Conservation (phyloP, 1,139 yeast species). For the Sugiyamaella paludigena region DNA sequence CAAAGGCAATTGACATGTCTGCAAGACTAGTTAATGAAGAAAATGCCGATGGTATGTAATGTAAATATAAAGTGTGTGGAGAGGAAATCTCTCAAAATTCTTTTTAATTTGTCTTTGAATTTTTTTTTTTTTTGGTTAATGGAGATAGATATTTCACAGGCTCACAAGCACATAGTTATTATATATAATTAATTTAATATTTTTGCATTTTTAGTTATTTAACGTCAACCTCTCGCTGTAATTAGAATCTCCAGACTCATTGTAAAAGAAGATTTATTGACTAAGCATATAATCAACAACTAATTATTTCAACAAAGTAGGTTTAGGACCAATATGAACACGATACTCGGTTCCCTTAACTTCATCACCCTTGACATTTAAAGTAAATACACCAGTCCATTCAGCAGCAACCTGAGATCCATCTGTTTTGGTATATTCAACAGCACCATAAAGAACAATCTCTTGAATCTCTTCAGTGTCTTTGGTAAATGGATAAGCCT, state of each 20-base stretch:
- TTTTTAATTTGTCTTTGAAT: too few species aligned
- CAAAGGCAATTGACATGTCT: slow-evolving; percentile 10
- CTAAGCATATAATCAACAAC: too few species aligned
- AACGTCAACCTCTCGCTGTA: too few species aligned
- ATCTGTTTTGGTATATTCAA: slow-evolving; percentile 7
- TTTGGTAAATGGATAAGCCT: slow-evolving; percentile 12
- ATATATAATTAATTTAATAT: too few species aligned
- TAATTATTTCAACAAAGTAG: too few species aligned
- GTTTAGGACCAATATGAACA: slow-evolving; percentile 4
- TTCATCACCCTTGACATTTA: slow-evolving; percentile 1
- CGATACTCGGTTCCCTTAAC: slow-evolving; percentile 5
- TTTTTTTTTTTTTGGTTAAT: background rate
- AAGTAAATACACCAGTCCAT: slow-evolving; percentile 9
- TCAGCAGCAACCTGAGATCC: background rate
- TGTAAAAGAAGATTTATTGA: too few species aligned
- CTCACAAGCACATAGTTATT: too few species aligned
- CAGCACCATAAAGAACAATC: slow-evolving; percentile 12
- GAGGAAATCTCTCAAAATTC: too few species aligned
- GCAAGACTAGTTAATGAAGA: slow-evolving; percentile 13
- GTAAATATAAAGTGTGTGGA: too few species aligned
- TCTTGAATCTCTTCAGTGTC: slow-evolving; percentile 9
- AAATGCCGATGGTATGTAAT: slow-evolving; percentile 6
- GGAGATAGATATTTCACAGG: background rate
- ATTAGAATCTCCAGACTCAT: too few species aligned
- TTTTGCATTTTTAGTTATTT: too few species aligned